Conservation (phyloP, 371 early-diverging fungal genomes). For the Parasitella parasitica region DNA sequence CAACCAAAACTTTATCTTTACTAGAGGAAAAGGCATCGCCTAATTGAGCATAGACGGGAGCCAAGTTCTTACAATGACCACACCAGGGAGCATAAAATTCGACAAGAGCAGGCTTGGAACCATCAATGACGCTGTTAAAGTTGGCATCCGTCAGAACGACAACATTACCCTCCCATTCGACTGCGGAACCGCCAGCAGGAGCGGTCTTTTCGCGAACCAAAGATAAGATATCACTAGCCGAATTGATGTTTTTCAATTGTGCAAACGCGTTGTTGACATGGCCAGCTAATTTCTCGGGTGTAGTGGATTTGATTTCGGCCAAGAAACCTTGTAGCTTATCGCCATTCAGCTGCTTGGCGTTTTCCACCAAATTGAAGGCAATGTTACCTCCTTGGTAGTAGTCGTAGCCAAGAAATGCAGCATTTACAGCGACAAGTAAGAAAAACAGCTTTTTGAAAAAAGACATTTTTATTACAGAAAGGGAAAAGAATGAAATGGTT, state of each 20-base stretch:
- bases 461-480: constrained; percentile 16
- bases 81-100: constrained; percentile 97
- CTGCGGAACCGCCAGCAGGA: constrained; percentile 8
- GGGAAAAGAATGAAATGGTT: neutral
- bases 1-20: constrained; percentile 77
- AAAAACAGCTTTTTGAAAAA: constrained; percentile 43
- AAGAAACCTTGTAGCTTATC: constrained; percentile 45
- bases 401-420: constrained; percentile 43
- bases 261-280: constrained; percentile 55
- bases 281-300: constrained; percentile 50
- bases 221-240: constrained; percentile 46
- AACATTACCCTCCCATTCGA: constrained; percentile 37
- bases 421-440: constrained; percentile 34
- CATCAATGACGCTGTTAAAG: constrained; percentile 77
- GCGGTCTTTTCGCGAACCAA: constrained; percentile 38
- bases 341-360: constrained; percentile 50
- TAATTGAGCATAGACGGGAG: constrained; percentile 81
- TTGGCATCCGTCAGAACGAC: constrained; percentile 76
- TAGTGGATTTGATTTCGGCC: constrained; percentile 34
- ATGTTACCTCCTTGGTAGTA: constrained; percentile 54
- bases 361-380: constrained; percentile 53
- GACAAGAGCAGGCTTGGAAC: constrained; percentile 88
- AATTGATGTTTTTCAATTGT: constrained; percentile 53
- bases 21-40: constrained; percentile 72
- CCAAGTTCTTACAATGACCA: constrained; percentile 91